A percentile compares a stretch with the other conserved stretches of the same genome.
phyloP scores from a whole-genome alignment of 2,329 filamentous ascomycete species.

The Botrytis porri region DNA sequence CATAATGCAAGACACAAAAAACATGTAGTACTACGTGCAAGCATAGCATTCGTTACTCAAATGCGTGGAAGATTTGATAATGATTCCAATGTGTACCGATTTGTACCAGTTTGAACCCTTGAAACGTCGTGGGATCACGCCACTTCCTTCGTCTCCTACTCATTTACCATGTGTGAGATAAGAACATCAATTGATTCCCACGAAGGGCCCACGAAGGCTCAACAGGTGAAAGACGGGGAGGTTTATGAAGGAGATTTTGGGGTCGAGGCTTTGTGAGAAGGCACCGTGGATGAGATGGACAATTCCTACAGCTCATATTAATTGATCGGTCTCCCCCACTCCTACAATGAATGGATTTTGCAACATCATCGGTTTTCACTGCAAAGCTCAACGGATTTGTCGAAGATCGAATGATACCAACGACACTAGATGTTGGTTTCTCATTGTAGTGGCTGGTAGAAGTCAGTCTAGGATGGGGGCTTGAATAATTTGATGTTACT shows the following conservation, averaged over 20 bases:
- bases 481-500: background rate
- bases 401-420: background rate
- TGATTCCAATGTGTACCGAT: background rate
- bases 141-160: slow-evolving; percentile 18
- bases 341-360: background rate
- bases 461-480: background rate
- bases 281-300: background rate
- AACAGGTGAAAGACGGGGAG: background rate
- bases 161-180: slow-evolving; percentile 12
- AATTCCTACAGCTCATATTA: background rate
- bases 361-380: background rate
- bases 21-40: background rate
- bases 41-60: background rate
- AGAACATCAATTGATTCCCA: background rate
- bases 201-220: background rate
- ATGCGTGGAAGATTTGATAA: background rate
- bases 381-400: background rate
- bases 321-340: background rate
- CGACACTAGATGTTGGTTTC: background rate
- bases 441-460: background rate
- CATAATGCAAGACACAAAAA: background rate
- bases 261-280: slow-evolving; percentile 5
- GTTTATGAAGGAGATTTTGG: background rate
- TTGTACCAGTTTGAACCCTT: background rate
- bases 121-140: slow-evolving; percentile 19